phyloP scores from a whole-genome alignment of 495 filamentous ascomycete species.

The Trichoderma erinaceum region DNA sequence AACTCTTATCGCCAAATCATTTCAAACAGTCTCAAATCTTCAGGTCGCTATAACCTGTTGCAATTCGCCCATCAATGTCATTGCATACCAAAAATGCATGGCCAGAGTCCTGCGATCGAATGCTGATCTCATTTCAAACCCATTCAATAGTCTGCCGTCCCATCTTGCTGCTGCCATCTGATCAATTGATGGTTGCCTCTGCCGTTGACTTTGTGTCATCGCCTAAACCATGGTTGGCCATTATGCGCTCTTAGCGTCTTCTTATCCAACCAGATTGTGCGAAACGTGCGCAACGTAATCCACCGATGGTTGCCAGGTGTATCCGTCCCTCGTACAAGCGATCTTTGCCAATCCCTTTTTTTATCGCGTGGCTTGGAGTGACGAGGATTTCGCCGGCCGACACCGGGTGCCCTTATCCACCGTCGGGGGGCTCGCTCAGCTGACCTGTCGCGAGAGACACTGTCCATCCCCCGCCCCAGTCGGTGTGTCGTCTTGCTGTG shows the following conservation, averaged over 20 bases:
- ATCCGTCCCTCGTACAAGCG: neutral
- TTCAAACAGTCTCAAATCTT: neutral
- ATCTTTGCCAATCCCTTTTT: neutral
- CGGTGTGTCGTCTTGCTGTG: neutral
- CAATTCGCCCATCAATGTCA: neutral
- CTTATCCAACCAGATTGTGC: slow-evolving; percentile 4
- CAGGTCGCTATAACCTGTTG: neutral
- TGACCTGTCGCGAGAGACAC: slow-evolving; percentile 9
- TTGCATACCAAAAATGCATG: neutral
- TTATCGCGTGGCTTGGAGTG: neutral
- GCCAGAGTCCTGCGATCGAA: neutral
- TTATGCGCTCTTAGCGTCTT: neutral
- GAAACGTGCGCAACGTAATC: slow-evolving; percentile 1
- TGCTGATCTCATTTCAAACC: neutral
- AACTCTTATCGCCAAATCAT: neutral
- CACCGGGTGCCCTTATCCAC: slow-evolving; percentile 6
- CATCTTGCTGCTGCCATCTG: neutral
- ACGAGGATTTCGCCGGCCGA: neutral
- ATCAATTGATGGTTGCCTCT: neutral
- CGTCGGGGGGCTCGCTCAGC: slow-evolving; percentile 8
- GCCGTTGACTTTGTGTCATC: neutral
- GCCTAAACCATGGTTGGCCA: neutral
- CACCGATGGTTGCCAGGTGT: slow-evolving; percentile 11
- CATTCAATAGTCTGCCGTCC: neutral
- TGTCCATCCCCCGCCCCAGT: slow-evolving; percentile 9